Evolutionary conservation across 495 filamentous ascomycete species (phyloP), one percentile per base, ranked within the genome.

Genomic region (Aspergillus heteromorphus): DNA sequence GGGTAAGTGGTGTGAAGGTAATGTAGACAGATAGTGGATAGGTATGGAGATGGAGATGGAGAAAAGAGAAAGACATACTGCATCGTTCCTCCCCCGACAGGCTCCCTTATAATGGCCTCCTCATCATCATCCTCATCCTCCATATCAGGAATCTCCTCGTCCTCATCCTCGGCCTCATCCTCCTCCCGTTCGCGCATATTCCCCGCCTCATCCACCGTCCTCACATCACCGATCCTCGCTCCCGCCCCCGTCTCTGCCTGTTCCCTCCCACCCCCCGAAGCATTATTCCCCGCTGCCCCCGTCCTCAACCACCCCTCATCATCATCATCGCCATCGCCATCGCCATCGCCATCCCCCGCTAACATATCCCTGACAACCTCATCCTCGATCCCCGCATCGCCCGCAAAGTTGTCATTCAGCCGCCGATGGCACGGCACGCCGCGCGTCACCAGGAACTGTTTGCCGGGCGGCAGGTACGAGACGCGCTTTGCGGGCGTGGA

Each of bases 111-210:
- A 65, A 99, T 97, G 20, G 93, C 93, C 74, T 97, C 92, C 58
- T 96, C 91, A 55, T 97, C 93, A 59, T 97, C 92, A 53, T 91
- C 87, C 50, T 96, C 92, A 63, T 98, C 93, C 61, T 97, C 93
- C 88, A 97, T 97, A 68, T 97, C 93, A 0, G 91, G 91, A 55
- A 97, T 95, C 64, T 97, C 93, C 43, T 92, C 89, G 8, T 86
- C 84, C 4, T 91, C 89, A 5, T 85, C 83, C 4, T 91, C n/a
- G n/a, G n/a, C n/a, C n/a, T 98, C 81, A 17, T 86, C 89, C 11
- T 88, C 84, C 21, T 85, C 84, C 17, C 76, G 73, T 56, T 88
- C 87, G 27, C 81, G 78, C 48, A 79, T 65, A 55, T 89, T 89
- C 7, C 89, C 89, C 11, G 89, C 79, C 61, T 93, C 90, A 65